Base-by-base conservation (phyloP, 805 yeast species). In the Sugiyamaella chiloensis region DNA sequence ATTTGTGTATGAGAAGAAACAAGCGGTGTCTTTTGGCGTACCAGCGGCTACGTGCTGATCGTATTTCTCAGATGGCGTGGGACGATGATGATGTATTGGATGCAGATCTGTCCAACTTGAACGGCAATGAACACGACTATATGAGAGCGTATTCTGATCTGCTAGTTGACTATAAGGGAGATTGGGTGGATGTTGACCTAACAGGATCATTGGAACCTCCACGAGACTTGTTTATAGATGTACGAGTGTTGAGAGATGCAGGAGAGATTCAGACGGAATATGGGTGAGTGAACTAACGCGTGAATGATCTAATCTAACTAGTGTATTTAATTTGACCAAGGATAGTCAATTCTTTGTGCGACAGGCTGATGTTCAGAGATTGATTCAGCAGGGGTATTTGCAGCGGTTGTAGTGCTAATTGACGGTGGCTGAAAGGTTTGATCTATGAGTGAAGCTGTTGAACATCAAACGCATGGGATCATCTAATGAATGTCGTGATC, bases 231-330 rank as follows among this genome's bases (percentile, higher is more conserved):
- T 93, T 91, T 58, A 86, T 91, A 7, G 99, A 91, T 60, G 98
- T 93, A 3, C 71, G 99, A 49, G 98, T 91, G 5, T 67, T 91
- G 44, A 85, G 85, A 62, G 95, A 91, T 59, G 97, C 96, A 0
- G 99, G 99, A 1, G 98, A 93, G 62, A 88, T 91, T 29, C 96
- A 90, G 61, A 93, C 99, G 0, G 99, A 91, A 63, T 91, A 91
- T 59, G 99, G 97, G 64, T 60, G 44, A 20, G 64, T 44, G 24
- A n/a, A 8, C 29, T 7, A 26, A 26, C 29, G 24, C 46, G 52
- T 30, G 35, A 47, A 7, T 27, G 21, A 19, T 9, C 37, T 8
- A 17, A 9, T 2, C 31, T 37, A 37, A 17, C 26, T n/a, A 60
- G 72, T 19, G 96, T 88, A 2, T 89, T 93, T 69, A 90, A 90